A percentile compares a stretch with the other conserved stretches of the same genome.
These are phyloP conservation scores for Malassezia equina DNA, from an alignment of 1,284 basidiomycete species.

Conservation along the genomic window DNA sequence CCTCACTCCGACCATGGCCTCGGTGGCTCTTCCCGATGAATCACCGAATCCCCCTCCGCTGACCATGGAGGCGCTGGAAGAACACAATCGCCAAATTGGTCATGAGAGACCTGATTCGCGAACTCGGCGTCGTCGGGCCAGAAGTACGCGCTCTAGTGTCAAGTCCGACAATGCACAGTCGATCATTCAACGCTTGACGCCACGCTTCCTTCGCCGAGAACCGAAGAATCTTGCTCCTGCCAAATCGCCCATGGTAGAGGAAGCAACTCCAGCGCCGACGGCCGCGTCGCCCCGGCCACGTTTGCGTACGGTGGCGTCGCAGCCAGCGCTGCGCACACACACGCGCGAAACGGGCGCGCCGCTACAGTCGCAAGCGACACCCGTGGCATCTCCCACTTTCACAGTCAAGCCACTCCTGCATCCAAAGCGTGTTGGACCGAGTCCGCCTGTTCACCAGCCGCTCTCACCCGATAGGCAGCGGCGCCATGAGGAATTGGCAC, in stretches of 20 bases:
- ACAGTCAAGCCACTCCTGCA: neutral
- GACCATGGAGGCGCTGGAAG: constrained; percentile 4
- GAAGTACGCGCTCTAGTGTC: constrained; percentile 4
- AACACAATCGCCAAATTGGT: constrained; percentile 4
- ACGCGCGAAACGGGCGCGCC: neutral
- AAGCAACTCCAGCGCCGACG: neutral
- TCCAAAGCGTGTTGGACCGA: neutral
- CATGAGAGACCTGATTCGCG: neutral
- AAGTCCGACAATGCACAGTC: constrained; percentile 2
- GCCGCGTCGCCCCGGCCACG: neutral
- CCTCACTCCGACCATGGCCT: neutral
- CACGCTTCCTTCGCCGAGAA: neutral
- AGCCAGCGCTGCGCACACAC: neutral
- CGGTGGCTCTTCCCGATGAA: neutral
- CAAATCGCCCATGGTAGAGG: neutral
- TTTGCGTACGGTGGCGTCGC: neutral
- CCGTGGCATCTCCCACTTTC: neutral
- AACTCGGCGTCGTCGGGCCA: neutral
- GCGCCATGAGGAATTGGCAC: neutral
- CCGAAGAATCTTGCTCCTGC: neutral
- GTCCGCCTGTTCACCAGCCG: neutral
- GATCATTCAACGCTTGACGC: constrained; percentile 1
- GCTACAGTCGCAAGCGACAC: neutral
- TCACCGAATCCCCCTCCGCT: neutral
- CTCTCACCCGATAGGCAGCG: neutral